Evolutionary conservation across 768 basidiomycete genomes (phyloP).

Genomic region (Lentinula edodes): DNA sequence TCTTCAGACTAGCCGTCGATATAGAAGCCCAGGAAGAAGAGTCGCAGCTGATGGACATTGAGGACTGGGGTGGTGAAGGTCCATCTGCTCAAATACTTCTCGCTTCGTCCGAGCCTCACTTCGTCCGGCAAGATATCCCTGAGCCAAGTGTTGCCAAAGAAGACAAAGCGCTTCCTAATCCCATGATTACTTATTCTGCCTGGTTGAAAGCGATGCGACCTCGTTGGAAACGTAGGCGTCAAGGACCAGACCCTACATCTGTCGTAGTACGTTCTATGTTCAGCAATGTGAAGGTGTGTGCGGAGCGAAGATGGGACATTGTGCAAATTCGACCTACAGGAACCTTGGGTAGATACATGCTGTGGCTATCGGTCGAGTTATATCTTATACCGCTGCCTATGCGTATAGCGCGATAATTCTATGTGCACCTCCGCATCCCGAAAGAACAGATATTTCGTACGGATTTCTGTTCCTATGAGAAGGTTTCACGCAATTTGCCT

Average conservation of each 20-base stretch:
- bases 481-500: constrained; percentile 74
- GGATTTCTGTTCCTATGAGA: constrained; percentile 64
- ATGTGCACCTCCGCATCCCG: constrained; percentile 78
- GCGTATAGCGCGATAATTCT: constrained; percentile 88
- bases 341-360: constrained; percentile 72
- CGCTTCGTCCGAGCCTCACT: constrained; percentile 50
- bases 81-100: constrained; percentile 32
- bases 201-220: constrained; percentile 77
- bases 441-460: constrained; percentile 62
- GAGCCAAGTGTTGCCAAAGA: constrained; percentile 32
- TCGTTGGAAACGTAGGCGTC: constrained; percentile 64
- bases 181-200: constrained; percentile 56
- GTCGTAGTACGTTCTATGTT: constrained; percentile 70
- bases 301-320: constrained; percentile 82
- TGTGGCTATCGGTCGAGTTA: constrained; percentile 84
- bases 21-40: constrained; percentile 17
- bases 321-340: constrained; percentile 81
- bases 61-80: constrained; percentile 43
- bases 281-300: constrained; percentile 48
- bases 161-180: constrained; percentile 52
- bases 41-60: constrained; percentile 47
- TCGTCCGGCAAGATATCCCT: constrained; percentile 34
- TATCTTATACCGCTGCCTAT: constrained; percentile 75
- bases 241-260: constrained; percentile 28
- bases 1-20: constrained; percentile 55